phyloP scores from a whole-genome alignment of 176 grass and related monocot species.

The Aegilops speltoides region DNA sequence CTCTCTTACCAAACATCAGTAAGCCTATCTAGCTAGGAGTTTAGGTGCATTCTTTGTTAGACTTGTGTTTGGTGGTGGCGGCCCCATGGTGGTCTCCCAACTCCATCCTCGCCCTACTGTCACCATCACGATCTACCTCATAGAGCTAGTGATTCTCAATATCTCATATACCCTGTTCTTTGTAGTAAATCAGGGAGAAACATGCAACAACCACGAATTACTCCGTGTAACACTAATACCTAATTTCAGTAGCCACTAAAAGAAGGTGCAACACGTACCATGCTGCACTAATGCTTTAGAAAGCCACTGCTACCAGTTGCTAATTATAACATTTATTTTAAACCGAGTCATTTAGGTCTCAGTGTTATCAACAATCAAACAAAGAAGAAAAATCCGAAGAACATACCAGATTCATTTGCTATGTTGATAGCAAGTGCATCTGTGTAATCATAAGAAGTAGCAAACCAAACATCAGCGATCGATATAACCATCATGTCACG shows the following conservation, averaged over 20 bases:
- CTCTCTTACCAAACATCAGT: neutral
- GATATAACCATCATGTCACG: neutral
- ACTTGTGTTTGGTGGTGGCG: neutral
- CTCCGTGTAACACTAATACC: neutral
- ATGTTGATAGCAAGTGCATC: neutral
- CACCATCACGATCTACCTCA: too few species aligned
- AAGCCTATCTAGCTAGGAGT: neutral
- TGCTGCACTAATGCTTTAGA: too few species aligned
- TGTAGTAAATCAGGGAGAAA: neutral
- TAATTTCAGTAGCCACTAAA: constrained; percentile 14
- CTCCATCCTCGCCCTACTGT: too few species aligned
- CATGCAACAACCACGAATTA: neutral
- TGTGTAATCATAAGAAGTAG: neutral
- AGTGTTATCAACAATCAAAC: too few species aligned
- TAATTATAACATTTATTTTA: too few species aligned
- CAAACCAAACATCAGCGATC: constrained; percentile 1
- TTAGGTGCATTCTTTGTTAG: neutral
- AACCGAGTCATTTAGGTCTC: too few species aligned
- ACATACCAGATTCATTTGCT: neutral
- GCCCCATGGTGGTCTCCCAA: too few species aligned
- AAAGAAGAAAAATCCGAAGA: constrained; percentile 2
- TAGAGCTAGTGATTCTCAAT: neutral
- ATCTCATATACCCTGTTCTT: neutral
- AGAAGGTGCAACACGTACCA: neutral
- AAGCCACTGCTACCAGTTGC: too few species aligned